A percentile compares a stretch with the other conserved stretches of the same genome.
Evolutionary conservation across 441 rosid genomes (phyloP).

Genomic region (Croton laevigatus): DNA sequence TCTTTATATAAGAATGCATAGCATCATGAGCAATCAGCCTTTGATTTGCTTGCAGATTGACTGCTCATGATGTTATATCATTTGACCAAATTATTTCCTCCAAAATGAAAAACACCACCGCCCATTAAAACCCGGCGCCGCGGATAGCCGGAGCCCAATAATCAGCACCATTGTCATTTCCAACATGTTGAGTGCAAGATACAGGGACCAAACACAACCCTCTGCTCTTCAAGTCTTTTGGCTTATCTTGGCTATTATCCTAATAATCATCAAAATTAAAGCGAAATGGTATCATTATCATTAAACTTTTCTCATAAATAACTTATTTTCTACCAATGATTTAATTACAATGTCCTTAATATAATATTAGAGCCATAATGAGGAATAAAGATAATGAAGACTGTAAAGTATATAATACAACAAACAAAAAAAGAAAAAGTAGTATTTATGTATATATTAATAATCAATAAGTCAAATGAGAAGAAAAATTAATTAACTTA

Average conservation of each 20-base stretch:
- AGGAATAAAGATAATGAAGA: slow-evolving; percentile 23
- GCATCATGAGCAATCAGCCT: slow-evolving; percentile 98
- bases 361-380: slow-evolving; percentile 4
- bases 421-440: not conserved
- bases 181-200: slow-evolving; percentile 73
- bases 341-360: slow-evolving; percentile 8
- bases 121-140: slow-evolving; percentile 34
- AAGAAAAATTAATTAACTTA: slow-evolving; percentile 6
- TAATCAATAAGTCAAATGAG: slow-evolving; percentile 35
- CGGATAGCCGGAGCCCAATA: slow-evolving; percentile 82
- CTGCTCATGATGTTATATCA: slow-evolving; percentile 92
- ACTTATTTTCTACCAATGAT: not conserved
- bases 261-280: not conserved
- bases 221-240: slow-evolving; percentile 62
- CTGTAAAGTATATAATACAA: slow-evolving; percentile 1
- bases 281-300: not conserved
- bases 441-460: not conserved
- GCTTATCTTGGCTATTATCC: slow-evolving; percentile 46
- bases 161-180: slow-evolving; percentile 80
- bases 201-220: slow-evolving; percentile 86
- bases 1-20: slow-evolving; percentile 32
- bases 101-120: not conserved
- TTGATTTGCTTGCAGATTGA: slow-evolving; percentile 60
- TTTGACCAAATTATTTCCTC: slow-evolving; percentile 11
- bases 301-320: not conserved